Evolutionary conservation across 805 yeast genomes (phyloP).

Genomic region (Candida montana): DNA sequence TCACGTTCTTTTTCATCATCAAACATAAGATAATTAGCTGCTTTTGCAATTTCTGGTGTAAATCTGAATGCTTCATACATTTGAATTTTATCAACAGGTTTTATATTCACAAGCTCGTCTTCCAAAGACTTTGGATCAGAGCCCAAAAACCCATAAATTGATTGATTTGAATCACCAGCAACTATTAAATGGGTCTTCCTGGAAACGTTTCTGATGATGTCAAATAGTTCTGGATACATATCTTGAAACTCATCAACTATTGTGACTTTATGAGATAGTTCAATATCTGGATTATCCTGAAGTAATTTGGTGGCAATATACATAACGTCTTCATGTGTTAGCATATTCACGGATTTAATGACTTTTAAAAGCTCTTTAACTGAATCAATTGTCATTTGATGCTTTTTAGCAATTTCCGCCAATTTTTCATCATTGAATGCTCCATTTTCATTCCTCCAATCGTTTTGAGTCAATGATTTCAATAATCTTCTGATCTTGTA

Average conservation of each 20-base stretch:
- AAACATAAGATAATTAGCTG: constrained; percentile 29
- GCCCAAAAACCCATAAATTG: constrained; percentile 65
- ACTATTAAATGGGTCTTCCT: constrained; percentile 48
- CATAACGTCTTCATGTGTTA: constrained; percentile 21
- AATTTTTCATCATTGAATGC: neutral
- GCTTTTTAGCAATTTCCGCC: neutral
- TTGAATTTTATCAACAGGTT: constrained; percentile 22
- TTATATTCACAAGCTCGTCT: constrained; percentile 15
- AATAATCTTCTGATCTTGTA: constrained; percentile 6
- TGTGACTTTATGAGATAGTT: constrained; percentile 32
- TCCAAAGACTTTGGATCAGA: constrained; percentile 34
- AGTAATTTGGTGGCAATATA: constrained; percentile 30
- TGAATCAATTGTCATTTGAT: neutral
- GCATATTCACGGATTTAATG: constrained; percentile 12
- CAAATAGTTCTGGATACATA: constrained; percentile 46
- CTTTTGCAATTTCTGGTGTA: constrained; percentile 48
- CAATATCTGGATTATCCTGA: constrained; percentile 17
- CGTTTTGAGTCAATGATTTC: neutral
- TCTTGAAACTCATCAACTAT: constrained; percentile 77
- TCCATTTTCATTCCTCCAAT: neutral
- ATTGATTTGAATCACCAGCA: constrained; percentile 70
- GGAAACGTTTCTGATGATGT: constrained; percentile 33
- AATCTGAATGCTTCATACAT: constrained; percentile 55
- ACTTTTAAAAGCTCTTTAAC: constrained; percentile 7
- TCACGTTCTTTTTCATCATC: constrained; percentile 4